Evolutionary conservation across 768 basidiomycete species (phyloP).

Genomic region (Porpolomopsis calyptriformis): DNA sequence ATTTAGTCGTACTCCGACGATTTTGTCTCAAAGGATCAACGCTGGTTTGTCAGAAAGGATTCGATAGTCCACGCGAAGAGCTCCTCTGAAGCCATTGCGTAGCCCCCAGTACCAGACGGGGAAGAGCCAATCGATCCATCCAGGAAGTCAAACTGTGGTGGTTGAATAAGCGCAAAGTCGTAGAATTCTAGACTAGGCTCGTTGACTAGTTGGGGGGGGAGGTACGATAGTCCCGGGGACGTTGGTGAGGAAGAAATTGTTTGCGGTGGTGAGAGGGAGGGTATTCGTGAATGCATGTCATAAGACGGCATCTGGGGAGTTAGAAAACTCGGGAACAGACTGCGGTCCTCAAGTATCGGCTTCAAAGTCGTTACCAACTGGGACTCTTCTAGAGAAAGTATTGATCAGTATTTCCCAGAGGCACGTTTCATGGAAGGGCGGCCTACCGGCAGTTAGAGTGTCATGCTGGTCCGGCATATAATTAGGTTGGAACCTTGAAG

Average conservation of each 20-base stretch:
- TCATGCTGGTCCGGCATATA: too few species aligned
- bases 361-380: too few species aligned
- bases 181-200: too few species aligned
- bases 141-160: background rate
- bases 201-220: background rate
- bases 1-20: too few species aligned
- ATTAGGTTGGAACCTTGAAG: too few species aligned
- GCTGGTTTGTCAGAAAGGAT: too few species aligned
- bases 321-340: background rate
- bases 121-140: background rate
- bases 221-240: background rate
- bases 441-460: too few species aligned
- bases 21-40: too few species aligned
- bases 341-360: too few species aligned
- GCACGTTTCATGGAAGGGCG: too few species aligned
- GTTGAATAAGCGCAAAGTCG: background rate
- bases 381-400: too few species aligned
- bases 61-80: background rate
- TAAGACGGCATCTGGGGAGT: background rate
- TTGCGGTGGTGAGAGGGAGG: background rate
- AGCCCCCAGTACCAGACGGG: conserved; percentile 2
- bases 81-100: conserved; percentile 1
- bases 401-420: too few species aligned
- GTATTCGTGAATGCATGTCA: background rate
- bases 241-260: background rate